Percentiles rank a stretch among this genome's conserved stretches.
Conservation (phyloP, 495 filamentous ascomycete genomes). For the Pyronema domesticum region DNA sequence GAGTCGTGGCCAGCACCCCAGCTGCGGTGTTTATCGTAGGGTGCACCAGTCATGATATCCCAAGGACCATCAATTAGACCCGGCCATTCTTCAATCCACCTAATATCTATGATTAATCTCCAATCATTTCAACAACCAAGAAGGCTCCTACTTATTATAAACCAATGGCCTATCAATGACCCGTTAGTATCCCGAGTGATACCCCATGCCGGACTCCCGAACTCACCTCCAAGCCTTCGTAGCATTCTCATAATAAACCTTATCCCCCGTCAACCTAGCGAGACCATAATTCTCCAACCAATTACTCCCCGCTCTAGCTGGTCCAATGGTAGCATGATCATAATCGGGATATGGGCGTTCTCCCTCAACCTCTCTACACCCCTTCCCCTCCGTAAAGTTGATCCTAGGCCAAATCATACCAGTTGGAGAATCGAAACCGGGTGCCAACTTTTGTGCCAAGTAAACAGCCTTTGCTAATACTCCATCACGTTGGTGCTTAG, state of each 20-base stretch:
- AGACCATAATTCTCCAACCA: slow-evolving; percentile 22
- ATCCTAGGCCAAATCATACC: slow-evolving; percentile 25
- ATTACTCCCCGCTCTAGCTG: slow-evolving; percentile 23
- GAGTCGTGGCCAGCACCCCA: slow-evolving; percentile 24
- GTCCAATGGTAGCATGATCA: slow-evolving; percentile 19
- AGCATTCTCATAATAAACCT: slow-evolving; percentile 18
- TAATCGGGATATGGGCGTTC: slow-evolving; percentile 17
- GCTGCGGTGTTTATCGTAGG: slow-evolving; percentile 18
- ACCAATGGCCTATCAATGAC: slow-evolving; percentile 14
- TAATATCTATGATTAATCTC: background rate
- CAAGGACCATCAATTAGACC: slow-evolving; percentile 22
- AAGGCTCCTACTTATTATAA: slow-evolving; percentile 19
- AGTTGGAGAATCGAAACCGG: slow-evolving; percentile 22
- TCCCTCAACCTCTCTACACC: slow-evolving; percentile 15
- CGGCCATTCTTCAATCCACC: slow-evolving; percentile 23
- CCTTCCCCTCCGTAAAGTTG: slow-evolving; percentile 16
- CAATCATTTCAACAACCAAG: background rate
- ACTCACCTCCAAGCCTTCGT: slow-evolving; percentile 22
- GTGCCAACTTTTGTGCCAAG: slow-evolving; percentile 20
- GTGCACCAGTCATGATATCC: slow-evolving; percentile 22
- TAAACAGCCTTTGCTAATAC: slow-evolving; percentile 16
- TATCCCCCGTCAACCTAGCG: slow-evolving; percentile 19
- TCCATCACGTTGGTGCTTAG: slow-evolving; percentile 10
- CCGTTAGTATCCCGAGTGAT: slow-evolving; percentile 1
- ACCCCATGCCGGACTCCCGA: background rate